Conservation (phyloP, 2,329 filamentous ascomycete species). For the Diaporthe citriasiana region DNA sequence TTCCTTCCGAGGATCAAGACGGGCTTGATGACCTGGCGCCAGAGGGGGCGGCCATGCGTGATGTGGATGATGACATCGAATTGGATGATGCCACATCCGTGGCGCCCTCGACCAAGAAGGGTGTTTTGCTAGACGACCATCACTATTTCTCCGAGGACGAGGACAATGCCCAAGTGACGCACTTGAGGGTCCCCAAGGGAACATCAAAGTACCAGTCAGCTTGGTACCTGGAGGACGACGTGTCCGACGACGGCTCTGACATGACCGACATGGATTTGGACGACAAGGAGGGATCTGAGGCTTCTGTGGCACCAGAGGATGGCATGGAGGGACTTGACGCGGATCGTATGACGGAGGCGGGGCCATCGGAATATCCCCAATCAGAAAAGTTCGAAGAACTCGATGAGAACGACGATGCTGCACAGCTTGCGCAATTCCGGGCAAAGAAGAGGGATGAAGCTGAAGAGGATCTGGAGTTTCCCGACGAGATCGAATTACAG, state of each 20-base stretch:
- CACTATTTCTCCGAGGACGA: conserved; percentile 98
- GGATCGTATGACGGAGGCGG: conserved; percentile 80
- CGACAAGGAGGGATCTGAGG: conserved; percentile 71
- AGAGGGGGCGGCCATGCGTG: conserved; percentile 83
- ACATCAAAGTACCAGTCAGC: conserved; percentile 95
- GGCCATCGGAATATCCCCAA: conserved; percentile 90
- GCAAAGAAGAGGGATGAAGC: conserved; percentile 83
- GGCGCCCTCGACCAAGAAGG: conserved; percentile 74
- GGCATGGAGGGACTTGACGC: conserved; percentile 79
- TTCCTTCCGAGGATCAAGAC: conserved; percentile 84
- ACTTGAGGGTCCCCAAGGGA: conserved; percentile 85
- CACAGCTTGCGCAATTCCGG: conserved; percentile 86
- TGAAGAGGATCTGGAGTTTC: conserved; percentile 93
- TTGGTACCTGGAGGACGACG: conserved; percentile 86
- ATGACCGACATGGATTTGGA: conserved; percentile 74
- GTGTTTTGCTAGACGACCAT: conserved; percentile 94
- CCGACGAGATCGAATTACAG: conserved; percentile 95
- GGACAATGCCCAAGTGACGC: conserved; percentile 67
- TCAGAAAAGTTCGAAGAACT: conserved; percentile 92
- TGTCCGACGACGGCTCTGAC: conserved; percentile 88
- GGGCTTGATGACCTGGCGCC: conserved; percentile 87
- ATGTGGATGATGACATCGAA: conserved; percentile 68
- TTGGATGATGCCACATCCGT: conserved; percentile 57
- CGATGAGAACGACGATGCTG: conserved; percentile 83
- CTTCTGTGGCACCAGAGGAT: conserved; percentile 80